Percentiles rank a stretch among this genome's conserved stretches.
phyloP scores from a whole-genome alignment of 192 early-diverging fungal genomes.

The Backusella macrospora region DNA sequence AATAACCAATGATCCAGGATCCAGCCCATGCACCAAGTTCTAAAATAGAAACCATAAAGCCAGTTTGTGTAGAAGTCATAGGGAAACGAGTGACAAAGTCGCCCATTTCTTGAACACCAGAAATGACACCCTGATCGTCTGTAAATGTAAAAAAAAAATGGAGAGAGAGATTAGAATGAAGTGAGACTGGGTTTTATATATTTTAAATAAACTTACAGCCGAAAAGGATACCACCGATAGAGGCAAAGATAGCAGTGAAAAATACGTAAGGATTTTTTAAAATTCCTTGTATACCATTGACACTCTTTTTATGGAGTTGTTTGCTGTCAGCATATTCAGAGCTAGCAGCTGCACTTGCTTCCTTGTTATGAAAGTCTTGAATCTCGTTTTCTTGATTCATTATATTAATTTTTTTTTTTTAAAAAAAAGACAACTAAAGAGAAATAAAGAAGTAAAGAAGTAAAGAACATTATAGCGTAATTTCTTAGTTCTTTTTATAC shows the following conservation, averaged over 20 bases:
- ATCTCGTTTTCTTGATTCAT: background rate
- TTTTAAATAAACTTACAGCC: constrained; percentile 36
- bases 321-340: background rate
- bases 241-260: constrained; percentile 40
- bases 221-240: constrained; percentile 42
- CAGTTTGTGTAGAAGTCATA: constrained; percentile 32
- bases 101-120: constrained; percentile 41
- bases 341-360: background rate
- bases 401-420: background rate
- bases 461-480: background rate
- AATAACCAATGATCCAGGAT: constrained; percentile 52
- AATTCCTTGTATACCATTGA: constrained; percentile 29
- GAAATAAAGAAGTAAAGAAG: constrained; percentile 8
- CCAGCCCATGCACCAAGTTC: constrained; percentile 68
- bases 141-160: background rate
- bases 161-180: background rate
- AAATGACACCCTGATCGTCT: constrained; percentile 47
- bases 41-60: constrained; percentile 55
- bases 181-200: background rate
- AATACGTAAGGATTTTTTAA: constrained; percentile 39
- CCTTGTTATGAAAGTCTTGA: background rate
- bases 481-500: constrained; percentile 9
- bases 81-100: constrained; percentile 30
- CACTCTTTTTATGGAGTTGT: background rate
- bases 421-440: background rate